phyloP scores from a whole-genome alignment of 23 red algal species.

The Chondrus crispus region DNA sequence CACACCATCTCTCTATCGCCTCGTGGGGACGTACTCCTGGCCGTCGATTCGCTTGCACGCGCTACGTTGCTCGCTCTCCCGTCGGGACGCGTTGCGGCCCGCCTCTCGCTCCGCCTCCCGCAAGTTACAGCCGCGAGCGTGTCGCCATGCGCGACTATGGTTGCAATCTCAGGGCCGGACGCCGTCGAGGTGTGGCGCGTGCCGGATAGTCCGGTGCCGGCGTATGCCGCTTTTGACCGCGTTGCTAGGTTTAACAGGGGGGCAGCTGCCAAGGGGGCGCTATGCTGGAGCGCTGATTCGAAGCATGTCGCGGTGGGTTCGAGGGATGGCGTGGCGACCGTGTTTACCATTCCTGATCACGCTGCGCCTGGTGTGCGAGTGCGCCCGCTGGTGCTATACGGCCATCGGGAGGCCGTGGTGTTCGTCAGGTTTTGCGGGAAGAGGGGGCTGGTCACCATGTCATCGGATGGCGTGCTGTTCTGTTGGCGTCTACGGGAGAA shows the following conservation, averaged over 20 bases:
- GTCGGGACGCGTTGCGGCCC: constrained; percentile 14
- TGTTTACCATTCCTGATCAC: constrained; percentile 44
- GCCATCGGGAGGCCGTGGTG: constrained; percentile 44
- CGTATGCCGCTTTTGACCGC: constrained; percentile 53
- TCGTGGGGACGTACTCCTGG: background rate
- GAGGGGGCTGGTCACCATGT: constrained; percentile 60
- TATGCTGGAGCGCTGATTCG: constrained; percentile 64
- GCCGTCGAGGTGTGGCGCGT: constrained; percentile 73
- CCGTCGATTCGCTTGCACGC: constrained; percentile 32
- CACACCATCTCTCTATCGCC: background rate
- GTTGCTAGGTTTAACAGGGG: constrained; percentile 26
- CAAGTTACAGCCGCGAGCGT: constrained; percentile 11
- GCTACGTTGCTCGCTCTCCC: constrained; percentile 29
- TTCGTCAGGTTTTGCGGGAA: constrained; percentile 32
- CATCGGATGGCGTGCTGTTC: constrained; percentile 56
- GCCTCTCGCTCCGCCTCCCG: constrained; percentile 21
- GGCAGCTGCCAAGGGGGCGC: background rate
- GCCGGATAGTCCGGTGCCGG: constrained; percentile 35
- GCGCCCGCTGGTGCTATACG: constrained; percentile 44
- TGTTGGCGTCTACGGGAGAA: constrained; percentile 71
- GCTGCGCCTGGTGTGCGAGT: background rate
- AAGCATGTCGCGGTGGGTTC: constrained; percentile 50
- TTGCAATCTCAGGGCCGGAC: constrained; percentile 31
- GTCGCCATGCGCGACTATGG: constrained; percentile 48
- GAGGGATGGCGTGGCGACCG: constrained; percentile 35